Evolutionary conservation across 805 yeast species (phyloP).

Genomic region (Jamesozyma hellenica): DNA sequence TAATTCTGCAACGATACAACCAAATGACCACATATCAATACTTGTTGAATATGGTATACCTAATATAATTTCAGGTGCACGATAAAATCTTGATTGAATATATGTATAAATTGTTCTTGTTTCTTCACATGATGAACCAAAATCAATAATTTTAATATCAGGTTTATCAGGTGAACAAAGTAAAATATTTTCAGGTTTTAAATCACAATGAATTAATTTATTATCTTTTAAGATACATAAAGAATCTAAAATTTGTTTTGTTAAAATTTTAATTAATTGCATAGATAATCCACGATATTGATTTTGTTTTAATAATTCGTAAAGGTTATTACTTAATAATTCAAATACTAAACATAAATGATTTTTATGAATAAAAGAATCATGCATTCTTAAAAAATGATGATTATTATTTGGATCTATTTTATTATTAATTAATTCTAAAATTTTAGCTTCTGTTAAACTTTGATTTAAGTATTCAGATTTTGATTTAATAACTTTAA

Average conservation of each 20-base stretch:
- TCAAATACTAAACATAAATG: constrained; percentile 93
- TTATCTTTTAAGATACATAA: constrained; percentile 70
- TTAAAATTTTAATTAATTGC: constrained; percentile 64
- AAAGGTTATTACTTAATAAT: constrained; percentile 73
- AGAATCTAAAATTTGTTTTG: constrained; percentile 74
- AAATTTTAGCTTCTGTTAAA: constrained; percentile 75
- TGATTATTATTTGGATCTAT: constrained; percentile 63
- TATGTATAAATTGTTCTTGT: constrained; percentile 82
- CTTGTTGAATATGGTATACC: constrained; percentile 89
- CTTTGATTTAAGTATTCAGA: constrained; percentile 89
- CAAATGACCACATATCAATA: constrained; percentile 96
- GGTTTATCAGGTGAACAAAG: constrained; percentile 64
- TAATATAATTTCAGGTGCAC: constrained; percentile 88
- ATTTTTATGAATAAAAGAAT: constrained; percentile 83
- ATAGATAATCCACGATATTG: constrained; percentile 85
- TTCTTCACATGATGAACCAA: constrained; percentile 92
- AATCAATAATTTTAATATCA: constrained; percentile 85
- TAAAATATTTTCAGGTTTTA: constrained; percentile 91
- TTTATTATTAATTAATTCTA: constrained; percentile 69
- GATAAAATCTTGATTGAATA: constrained; percentile 83
- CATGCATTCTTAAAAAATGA: constrained; percentile 68
- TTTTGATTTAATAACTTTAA: constrained; percentile 85
- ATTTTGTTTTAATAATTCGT: constrained; percentile 85
- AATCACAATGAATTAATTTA: constrained; percentile 87
- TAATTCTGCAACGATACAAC: constrained; percentile 84